Conservation (phyloP, 805 yeast genomes). For the Kluyveromyces dobzhanskii region DNA sequence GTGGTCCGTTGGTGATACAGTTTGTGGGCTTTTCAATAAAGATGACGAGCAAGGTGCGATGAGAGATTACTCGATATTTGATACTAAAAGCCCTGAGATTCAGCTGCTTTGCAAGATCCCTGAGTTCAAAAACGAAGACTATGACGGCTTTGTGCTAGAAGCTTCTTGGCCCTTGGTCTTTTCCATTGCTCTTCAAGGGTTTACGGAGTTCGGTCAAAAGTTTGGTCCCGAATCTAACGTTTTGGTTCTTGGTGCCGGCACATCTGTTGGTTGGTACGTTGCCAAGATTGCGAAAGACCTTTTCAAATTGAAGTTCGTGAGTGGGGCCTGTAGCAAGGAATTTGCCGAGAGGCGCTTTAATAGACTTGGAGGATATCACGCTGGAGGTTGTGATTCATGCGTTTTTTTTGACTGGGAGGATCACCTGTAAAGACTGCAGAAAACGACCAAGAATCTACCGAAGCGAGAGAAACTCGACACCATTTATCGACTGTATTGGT, state of each 20-base stretch:
- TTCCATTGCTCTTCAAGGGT: slow-evolving; percentile 48
- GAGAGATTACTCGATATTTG: slow-evolving; percentile 38
- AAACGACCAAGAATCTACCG: slow-evolving; percentile 20
- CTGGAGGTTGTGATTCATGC: slow-evolving; percentile 57
- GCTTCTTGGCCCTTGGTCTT: slow-evolving; percentile 59
- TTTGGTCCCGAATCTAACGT: slow-evolving; percentile 40
- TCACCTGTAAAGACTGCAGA: slow-evolving; percentile 30
- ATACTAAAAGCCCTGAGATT: slow-evolving; percentile 20
- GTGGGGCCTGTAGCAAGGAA: slow-evolving; percentile 45
- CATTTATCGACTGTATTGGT: slow-evolving; percentile 61
- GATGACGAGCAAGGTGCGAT: slow-evolving; percentile 33
- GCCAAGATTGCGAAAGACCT: slow-evolving; percentile 48
- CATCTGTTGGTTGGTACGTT: slow-evolving; percentile 53
- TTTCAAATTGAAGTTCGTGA: slow-evolving; percentile 41
- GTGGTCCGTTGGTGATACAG: slow-evolving; percentile 22
- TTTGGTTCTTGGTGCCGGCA: slow-evolving; percentile 65
- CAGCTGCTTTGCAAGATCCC: slow-evolving; percentile 29
- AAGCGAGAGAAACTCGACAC: slow-evolving; percentile 45
- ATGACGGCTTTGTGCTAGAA: slow-evolving; percentile 15
- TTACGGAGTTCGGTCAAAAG: slow-evolving; percentile 27
- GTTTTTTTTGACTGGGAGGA: slow-evolving; percentile 47
- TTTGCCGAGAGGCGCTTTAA: slow-evolving; percentile 38
- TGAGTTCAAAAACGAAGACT: slow-evolving; percentile 6
- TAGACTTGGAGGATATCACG: too few species aligned
- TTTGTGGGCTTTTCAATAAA: slow-evolving; percentile 20